These are phyloP conservation scores for Pestalotiopsis sp. DNA, from an alignment of 2,329 filamentous ascomycete species.

Conservation along the genomic window DNA sequence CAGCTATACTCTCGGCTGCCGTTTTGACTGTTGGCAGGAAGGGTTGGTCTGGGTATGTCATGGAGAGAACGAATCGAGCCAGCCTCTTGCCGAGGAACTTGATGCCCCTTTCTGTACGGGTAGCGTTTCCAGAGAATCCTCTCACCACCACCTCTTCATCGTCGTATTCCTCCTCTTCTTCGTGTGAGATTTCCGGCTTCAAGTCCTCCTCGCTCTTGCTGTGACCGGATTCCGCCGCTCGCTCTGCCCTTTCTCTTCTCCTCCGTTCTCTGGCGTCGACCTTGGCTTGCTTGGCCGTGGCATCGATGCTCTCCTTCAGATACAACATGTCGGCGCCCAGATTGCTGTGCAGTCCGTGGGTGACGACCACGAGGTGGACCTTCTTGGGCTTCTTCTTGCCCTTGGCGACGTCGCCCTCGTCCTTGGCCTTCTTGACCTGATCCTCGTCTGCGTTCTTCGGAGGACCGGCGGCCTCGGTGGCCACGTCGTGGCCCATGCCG, in stretches of 20 bases:
- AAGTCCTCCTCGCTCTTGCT: conserved; percentile 28
- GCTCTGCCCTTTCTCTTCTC: conserved; percentile 47
- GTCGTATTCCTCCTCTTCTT: conserved; percentile 62
- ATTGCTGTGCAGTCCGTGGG: conserved; percentile 95
- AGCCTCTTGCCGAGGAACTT: conserved; percentile 96
- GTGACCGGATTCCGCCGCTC: conserved; percentile 22
- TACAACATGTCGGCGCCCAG: conserved; percentile 95
- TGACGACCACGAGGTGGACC: conserved; percentile 88
- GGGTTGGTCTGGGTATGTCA: conserved; percentile 94
- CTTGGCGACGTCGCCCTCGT: conserved; percentile 22
- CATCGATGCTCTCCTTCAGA: conserved; percentile 95
- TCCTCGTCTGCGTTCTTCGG: conserved; percentile 5
- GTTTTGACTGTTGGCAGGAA: conserved; percentile 69
- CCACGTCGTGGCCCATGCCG: conserved; percentile 21
- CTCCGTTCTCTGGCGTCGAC: conserved; percentile 67
- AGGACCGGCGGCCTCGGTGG: conserved; percentile 24
- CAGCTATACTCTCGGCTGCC: conserved; percentile 43
- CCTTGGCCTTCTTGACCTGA: conserved; percentile 15
- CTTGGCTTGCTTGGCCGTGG: conserved; percentile 73
- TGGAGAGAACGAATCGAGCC: conserved; percentile 84
- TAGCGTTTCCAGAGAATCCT: conserved; percentile 87
- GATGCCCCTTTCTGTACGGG: conserved; percentile 90
- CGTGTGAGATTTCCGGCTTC: not conserved
- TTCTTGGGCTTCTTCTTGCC: conserved; percentile 66
- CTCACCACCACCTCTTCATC: conserved; percentile 87